These are phyloP conservation scores for Chaetomium fimeti DNA, from an alignment of 495 filamentous ascomycete genomes.

Conservation along the genomic window DNA sequence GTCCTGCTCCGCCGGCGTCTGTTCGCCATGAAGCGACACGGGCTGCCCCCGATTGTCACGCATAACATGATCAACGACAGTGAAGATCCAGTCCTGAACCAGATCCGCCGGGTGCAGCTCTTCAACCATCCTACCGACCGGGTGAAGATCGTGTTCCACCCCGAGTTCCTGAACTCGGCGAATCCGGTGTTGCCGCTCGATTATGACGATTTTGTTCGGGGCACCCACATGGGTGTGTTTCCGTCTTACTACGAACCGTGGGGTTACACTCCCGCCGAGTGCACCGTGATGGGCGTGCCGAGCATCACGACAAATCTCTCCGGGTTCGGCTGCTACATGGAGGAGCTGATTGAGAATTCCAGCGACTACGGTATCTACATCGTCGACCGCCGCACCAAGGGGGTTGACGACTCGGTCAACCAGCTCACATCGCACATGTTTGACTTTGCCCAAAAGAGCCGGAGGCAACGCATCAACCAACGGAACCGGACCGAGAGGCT, in stretches of 20 bases:
- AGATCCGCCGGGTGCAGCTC: conserved; percentile 90
- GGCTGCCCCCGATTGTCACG: conserved; percentile 93
- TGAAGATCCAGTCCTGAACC: conserved; percentile 93
- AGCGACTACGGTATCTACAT: conserved; percentile 98
- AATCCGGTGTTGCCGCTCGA: conserved; percentile 94
- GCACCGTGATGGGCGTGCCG: conserved; percentile 98
- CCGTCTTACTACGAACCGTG: conserved; percentile 98
- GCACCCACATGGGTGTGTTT: conserved; percentile 93
- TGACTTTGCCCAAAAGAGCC: conserved; percentile 90
- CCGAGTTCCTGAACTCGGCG: conserved; percentile 92
- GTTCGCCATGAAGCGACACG: conserved; percentile 92
- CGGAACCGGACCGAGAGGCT: conserved; percentile 95
- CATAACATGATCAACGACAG: conserved; percentile 97
- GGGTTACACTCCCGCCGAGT: conserved; percentile 98
- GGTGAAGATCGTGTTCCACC: conserved; percentile 97
- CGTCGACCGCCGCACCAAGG: conserved; percentile 92
- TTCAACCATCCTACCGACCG: conserved; percentile 95
- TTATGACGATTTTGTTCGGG: conserved; percentile 98
- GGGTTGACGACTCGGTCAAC: conserved; percentile 95
- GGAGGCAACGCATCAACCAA: conserved; percentile 96
- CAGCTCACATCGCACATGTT: conserved; percentile 91
- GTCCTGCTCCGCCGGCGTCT: conserved; percentile 87
- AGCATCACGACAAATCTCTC: conserved; percentile 98
- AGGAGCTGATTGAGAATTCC: conserved; percentile 97
- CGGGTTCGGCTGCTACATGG: conserved; percentile 99